These are phyloP conservation scores for Trypanosoma melophagium DNA, from an alignment of 208 protist genomes.

Conservation along the genomic window DNA sequence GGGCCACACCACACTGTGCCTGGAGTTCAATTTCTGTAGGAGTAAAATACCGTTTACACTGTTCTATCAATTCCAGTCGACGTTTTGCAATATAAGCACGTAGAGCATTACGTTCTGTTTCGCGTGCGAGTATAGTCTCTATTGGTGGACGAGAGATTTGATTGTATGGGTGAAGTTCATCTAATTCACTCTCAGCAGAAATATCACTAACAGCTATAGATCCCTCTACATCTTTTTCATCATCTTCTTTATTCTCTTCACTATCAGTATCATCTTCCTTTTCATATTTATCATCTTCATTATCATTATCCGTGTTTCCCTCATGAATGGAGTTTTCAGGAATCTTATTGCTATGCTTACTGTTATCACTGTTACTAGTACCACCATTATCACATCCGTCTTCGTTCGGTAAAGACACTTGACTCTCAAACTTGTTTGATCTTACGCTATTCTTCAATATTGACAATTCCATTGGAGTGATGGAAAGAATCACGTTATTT, in stretches of 20 bases:
- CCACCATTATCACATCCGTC: background rate
- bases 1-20: slow-evolving; percentile 67
- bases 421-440: too few relatives aligned
- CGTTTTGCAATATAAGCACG: slow-evolving; percentile 55
- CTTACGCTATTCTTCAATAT: background rate
- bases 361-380: background rate
- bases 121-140: slow-evolving; percentile 54
- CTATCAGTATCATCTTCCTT: too few relatives aligned
- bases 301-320: slow-evolving; percentile 1
- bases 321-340: slow-evolving; percentile 3
- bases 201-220: too few relatives aligned
- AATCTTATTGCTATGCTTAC: background rate
- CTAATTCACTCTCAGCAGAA: background rate
- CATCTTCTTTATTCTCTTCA: too few relatives aligned
- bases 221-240: too few relatives aligned
- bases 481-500: slow-evolving; percentile 43
- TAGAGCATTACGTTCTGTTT: slow-evolving; percentile 67
- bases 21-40: slow-evolving; percentile 82
- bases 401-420: too few relatives aligned
- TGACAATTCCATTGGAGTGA: slow-evolving; percentile 34
- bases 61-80: slow-evolving; percentile 39
- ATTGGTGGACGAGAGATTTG: slow-evolving; percentile 32
- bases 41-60: slow-evolving; percentile 63
- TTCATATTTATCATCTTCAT: background rate
- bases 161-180: background rate